Evolutionary conservation across 2,329 filamentous ascomycete genomes (phyloP), one percentile per base, ranked within the genome.

Genomic region (Stemphylium lycopersici): DNA sequence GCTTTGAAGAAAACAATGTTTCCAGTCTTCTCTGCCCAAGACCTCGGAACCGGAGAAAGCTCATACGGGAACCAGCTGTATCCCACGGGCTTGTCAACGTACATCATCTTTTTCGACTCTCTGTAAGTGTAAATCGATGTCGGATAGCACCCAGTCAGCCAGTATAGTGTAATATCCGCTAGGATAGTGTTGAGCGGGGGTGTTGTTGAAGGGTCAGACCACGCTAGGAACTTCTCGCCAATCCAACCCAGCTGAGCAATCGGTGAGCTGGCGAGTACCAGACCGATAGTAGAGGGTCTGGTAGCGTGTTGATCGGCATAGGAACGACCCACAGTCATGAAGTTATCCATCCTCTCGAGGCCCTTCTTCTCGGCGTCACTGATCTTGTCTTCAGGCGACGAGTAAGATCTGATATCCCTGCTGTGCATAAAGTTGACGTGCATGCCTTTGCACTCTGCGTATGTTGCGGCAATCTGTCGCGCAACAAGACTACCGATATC

Each of bases 181-280:
- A 86, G 69, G 10, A 86, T 81, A 2, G 74, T 74, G 32, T 79
- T 67, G 7, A 73, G 49, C 0, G 71, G 61, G 0, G 78, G 78
- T 0, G 59, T 55, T 0, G 61, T 63, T 15, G 68, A 65, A 0
- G 61, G 59, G 55, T 85, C 83, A 1, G 73, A 74, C 83, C 83
- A 86, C 4, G 78, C 79, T 0, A 83, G 68, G 51, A 83, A 82
- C 65, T 85, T 86, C 60, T 86, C 84, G 3, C 80, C 81, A 22
- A 86, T 77, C 80, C 85, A 88, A 6, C 80, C 78, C 2, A 88
- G 76, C 16, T 87, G 64, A 0, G 83, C 82, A 1, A 87, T 56
- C 0, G 86, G 85, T 31, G 76, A 84, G 4, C 80, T 74, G 3
- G 79, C 74, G 1, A 88, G 69, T 0, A 78, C 80, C 4, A 85